These are phyloP conservation scores for Ceratobasidium sp. DNA, from an alignment of 1,284 basidiomycete species.

Conservation along the genomic window DNA sequence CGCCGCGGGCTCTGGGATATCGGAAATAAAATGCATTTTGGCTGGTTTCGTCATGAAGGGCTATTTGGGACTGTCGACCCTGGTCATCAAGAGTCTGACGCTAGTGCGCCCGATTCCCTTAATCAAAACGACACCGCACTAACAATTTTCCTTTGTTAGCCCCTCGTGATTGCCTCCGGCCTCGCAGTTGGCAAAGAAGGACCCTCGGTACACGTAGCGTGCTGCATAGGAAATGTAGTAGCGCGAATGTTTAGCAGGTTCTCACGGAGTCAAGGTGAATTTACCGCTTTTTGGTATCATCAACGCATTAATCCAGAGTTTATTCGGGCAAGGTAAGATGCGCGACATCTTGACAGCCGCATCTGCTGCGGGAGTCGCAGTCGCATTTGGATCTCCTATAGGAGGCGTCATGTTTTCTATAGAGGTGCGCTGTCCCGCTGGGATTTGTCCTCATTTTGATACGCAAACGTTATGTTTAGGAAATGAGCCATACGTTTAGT, in stretches of 20 bases:
- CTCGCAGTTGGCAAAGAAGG: slow-evolving; percentile 98
- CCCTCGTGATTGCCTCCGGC: slow-evolving; percentile 96
- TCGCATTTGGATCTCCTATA: slow-evolving; percentile 96
- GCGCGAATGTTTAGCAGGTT: slow-evolving; percentile 83
- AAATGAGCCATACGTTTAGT: slow-evolving; percentile 97
- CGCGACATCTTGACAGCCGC: slow-evolving; percentile 93
- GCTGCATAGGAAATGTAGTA: slow-evolving; percentile 88
- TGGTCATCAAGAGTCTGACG: slow-evolving; percentile 90
- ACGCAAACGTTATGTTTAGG: slow-evolving; percentile 58
- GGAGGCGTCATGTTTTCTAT: slow-evolving; percentile 92
- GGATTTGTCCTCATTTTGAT: background rate
- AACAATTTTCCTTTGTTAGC: slow-evolving; percentile 58
- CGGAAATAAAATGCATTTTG: slow-evolving; percentile 98
- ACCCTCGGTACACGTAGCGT: slow-evolving; percentile 96
- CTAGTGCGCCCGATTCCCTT: slow-evolving; percentile 65
- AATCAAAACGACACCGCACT: background rate
- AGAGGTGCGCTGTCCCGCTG: slow-evolving; percentile 53
- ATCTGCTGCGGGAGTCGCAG: slow-evolving; percentile 96
- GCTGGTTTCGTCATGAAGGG: slow-evolving; percentile 98
- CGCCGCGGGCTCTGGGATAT: slow-evolving; percentile 97
- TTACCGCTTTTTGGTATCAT: background rate
- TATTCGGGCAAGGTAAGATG: slow-evolving; percentile 77
- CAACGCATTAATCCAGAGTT: background rate
- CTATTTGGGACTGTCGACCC: slow-evolving; percentile 87
- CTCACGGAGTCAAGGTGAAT: slow-evolving; percentile 83